phyloP scores from a whole-genome alignment of 1,284 basidiomycete genomes.

The Cryptococcus maquisensis region DNA sequence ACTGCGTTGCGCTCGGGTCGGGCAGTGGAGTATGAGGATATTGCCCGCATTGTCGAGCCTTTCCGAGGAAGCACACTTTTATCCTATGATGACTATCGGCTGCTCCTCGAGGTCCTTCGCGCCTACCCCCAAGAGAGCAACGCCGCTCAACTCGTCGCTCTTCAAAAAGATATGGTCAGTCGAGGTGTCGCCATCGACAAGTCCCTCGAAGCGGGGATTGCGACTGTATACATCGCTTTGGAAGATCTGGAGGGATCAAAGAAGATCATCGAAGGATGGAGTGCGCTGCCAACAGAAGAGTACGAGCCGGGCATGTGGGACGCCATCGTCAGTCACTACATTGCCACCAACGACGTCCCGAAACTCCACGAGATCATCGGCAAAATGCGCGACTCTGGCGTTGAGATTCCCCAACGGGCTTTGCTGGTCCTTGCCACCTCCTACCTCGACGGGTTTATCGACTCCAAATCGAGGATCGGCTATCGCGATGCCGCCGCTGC shows the following conservation, averaged over 20 bases:
- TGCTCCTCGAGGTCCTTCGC: slow-evolving; percentile 3
- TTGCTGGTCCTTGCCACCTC: slow-evolving; percentile 11
- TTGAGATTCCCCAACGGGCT: slow-evolving; percentile 7
- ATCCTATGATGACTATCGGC: background rate
- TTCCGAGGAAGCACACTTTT: background rate
- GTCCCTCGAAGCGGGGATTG: slow-evolving; percentile 13
- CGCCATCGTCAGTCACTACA: slow-evolving; percentile 12
- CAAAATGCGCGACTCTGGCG: slow-evolving; percentile 7
- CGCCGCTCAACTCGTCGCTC: background rate
- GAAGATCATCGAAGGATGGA: slow-evolving; percentile 7
- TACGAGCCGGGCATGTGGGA: slow-evolving; percentile 11
- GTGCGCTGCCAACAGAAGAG: background rate
- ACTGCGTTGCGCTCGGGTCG: background rate
- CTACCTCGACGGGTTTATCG: slow-evolving; percentile 5
- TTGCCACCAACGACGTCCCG: slow-evolving; percentile 11
- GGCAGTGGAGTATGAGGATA: background rate
- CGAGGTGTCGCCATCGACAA: slow-evolving; percentile 7
- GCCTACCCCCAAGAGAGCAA: background rate
- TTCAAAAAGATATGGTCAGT: slow-evolving; percentile 1
- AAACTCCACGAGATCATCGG: slow-evolving; percentile 6
- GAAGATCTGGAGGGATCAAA: slow-evolving; percentile 14
- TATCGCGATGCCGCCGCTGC: slow-evolving; percentile 11
- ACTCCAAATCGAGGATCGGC: slow-evolving; percentile 1
- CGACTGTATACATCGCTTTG: slow-evolving; percentile 10
- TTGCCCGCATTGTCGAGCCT: background rate